Evolutionary conservation across 1,139 yeast species (phyloP).

Genomic region (Ogataea hybrid): DNA sequence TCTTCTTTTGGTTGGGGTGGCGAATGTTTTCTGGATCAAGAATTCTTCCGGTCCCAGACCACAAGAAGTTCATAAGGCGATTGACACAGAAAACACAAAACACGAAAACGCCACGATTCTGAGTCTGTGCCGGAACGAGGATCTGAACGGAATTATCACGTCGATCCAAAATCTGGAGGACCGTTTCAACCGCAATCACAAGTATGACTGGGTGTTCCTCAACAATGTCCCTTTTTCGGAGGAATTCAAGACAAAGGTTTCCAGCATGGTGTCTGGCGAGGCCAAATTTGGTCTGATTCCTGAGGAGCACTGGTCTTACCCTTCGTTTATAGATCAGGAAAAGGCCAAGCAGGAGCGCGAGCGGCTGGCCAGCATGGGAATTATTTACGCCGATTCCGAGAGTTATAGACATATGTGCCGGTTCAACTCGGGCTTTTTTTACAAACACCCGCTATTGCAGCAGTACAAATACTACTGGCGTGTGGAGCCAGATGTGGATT

Average conservation of each 20-base stretch:
- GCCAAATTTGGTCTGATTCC: conserved; percentile 41
- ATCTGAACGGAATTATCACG: conserved; percentile 37
- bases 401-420: conserved; percentile 59
- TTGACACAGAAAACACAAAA: background rate
- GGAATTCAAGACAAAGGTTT: conserved; percentile 41
- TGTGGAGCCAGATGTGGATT: conserved; percentile 51
- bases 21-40: background rate
- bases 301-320: conserved; percentile 46
- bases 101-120: conserved; percentile 53
- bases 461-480: conserved; percentile 51
- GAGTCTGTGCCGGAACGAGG: conserved; percentile 50
- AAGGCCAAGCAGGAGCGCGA: conserved; percentile 36
- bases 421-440: conserved; percentile 49
- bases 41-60: background rate
- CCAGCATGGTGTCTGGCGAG: conserved; percentile 29
- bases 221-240: conserved; percentile 47
- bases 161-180: conserved; percentile 45
- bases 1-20: background rate
- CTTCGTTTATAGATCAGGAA: conserved; percentile 39
- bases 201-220: conserved; percentile 53
- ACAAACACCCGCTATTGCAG: conserved; percentile 45
- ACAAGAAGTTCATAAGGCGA: background rate
- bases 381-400: conserved; percentile 45
- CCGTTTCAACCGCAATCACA: conserved; percentile 46
- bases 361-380: conserved; percentile 35